Base-by-base conservation (phyloP, 2,329 filamentous ascomycete species). In the Fusarium neocosmosporiellum region DNA sequence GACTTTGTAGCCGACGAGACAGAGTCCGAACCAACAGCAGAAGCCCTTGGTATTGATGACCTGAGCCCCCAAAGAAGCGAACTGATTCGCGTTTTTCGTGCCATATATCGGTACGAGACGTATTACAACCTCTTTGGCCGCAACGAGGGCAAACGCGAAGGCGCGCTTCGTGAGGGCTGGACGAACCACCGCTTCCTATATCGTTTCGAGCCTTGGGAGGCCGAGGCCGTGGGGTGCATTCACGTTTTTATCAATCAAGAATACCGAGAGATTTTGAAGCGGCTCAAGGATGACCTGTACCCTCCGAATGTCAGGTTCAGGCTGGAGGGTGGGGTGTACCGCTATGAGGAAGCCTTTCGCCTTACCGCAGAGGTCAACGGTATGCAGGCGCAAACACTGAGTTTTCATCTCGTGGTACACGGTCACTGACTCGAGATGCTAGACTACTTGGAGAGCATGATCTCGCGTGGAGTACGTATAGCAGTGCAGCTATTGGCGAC, bases 81-180 rank as follows among this genome's bases (percentile, higher is more conserved):
- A 34, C 55, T 70, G 43, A 66, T 72, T 46, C 72, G 72, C 5
- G 43, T 74, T 43, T 71, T 72, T 33, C 66, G 62, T 14, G 76
- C 75, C 8, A 36, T 77, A n/a, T 77, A 77, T 59, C 72, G 71
- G 16, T 67, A 71, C 29, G 66, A 76, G 4, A 70, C 67, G 2
- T 77, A 60, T 61, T 33, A 68, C 27, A 69, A 72, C 9, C 43
- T 62, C 18, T 62, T 62, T 14, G 59, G 59, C 14, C 61, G 34
- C 14, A 69, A 70, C 48, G 20, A 62, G 31, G 69, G 65, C 34
- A 43, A 11, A 20, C 63, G 67, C 4, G 13, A 59, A 6, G 63
- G 63, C 8, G 20, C 1, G 6, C 67, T 66, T 10, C 10, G 18
- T 10, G 18, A 2, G 13, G 39, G 24, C 2, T 43, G 39, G 39